Evolutionary conservation across 805 yeast genomes (phyloP), one percentile per base, ranked within the genome.

Genomic region (Candida ortonii): DNA sequence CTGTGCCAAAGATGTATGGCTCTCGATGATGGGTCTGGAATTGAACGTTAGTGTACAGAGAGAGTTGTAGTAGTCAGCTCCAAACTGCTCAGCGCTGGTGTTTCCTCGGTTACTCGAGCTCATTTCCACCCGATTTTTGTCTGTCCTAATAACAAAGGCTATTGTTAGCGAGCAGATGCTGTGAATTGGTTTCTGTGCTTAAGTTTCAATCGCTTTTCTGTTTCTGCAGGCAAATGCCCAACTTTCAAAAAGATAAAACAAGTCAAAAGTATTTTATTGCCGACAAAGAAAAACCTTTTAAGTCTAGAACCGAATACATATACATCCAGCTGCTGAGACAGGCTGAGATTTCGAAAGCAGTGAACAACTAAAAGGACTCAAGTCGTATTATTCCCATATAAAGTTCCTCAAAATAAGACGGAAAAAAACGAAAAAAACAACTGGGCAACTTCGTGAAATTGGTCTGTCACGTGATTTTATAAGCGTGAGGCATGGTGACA

Each of bases 21-120:
- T 83, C 24, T 84, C 81, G 41, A 93, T 93, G 35, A 89, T 84
- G 8, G 97, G 97, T 39, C 87, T 71, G 6, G 96, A 86, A 59
- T 88, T 89, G 63, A 83, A 82, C 4, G 95, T 86, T 41, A 93
- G 68, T 38, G 85, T 93, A 21, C 71, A 71, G 25, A 90, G 66
- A 20, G 88, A 78, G 44, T 73, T 73, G 25, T 73, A 71, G 59
- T 82, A 90, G 59, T 89, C 96, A 41, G 73, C 64, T 29, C 75
- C 67, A 43, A 53, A 59, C 52, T 46, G 52, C 14, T 41, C 38
- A 20, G 39, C 43, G 25, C 18, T 30, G 22, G 33, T 11, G 20
- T 16, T 12, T 6, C 12, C 12, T 25, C 20, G 12, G 5, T 30
- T 25, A 12, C 14, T 24, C 20, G 33, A 15, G 15, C 26, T 16